phyloP scores from a whole-genome alignment of 2,329 filamentous ascomycete species.

The Curvularia lunata region DNA sequence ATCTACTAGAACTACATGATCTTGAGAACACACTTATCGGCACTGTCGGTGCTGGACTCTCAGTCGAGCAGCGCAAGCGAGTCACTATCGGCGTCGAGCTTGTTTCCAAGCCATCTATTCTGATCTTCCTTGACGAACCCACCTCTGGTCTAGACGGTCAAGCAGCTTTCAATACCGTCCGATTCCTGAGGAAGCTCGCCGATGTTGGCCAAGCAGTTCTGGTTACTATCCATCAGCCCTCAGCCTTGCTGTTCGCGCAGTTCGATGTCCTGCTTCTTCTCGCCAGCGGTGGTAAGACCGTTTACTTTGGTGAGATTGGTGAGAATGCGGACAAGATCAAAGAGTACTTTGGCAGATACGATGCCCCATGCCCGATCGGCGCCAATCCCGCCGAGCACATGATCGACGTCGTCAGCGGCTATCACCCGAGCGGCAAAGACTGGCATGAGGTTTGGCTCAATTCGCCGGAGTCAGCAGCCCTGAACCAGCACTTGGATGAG shows the following conservation, averaged over 20 bases:
- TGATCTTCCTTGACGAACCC: constrained; percentile 77
- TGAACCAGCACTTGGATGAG: constrained; percentile 47
- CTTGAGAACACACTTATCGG: constrained; percentile 38
- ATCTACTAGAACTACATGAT: constrained; percentile 36
- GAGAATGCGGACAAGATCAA: constrained; percentile 71
- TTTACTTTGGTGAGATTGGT: constrained; percentile 83
- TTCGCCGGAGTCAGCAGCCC: constrained; percentile 41
- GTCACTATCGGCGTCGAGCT: constrained; percentile 65
- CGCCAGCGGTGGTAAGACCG: constrained; percentile 75
- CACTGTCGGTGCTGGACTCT: constrained; percentile 33
- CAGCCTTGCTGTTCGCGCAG: constrained; percentile 78
- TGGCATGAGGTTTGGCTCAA: constrained; percentile 51
- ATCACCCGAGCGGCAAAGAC: constrained; percentile 44
- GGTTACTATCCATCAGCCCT: constrained; percentile 87
- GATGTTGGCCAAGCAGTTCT: constrained; percentile 81
- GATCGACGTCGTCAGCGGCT: constrained; percentile 70
- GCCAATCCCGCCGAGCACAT: constrained; percentile 72
- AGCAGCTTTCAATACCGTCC: constrained; percentile 72
- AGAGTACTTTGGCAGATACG: constrained; percentile 55
- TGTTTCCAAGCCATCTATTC: constrained; percentile 64
- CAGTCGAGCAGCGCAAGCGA: constrained; percentile 65
- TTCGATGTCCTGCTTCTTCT: constrained; percentile 81
- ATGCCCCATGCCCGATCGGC: constrained; percentile 60
- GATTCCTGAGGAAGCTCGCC: constrained; percentile 74
- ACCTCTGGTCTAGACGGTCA: constrained; percentile 75